Evolutionary conservation across 805 yeast genomes (phyloP).

Genomic region (Nakazawaea siamensis): DNA sequence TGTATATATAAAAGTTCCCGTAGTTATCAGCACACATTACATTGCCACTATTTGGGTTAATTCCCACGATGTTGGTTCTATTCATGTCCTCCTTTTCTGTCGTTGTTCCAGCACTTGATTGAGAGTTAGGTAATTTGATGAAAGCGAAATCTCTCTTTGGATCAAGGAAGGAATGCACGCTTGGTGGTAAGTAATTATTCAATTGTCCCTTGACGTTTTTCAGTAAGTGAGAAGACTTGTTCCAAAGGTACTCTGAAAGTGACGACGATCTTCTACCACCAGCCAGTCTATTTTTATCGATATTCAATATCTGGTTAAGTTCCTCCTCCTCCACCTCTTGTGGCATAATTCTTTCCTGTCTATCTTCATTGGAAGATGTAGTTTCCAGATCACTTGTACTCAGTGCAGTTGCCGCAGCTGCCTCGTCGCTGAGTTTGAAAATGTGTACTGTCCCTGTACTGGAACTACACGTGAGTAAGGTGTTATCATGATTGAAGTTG

Average conservation of each 20-base stretch:
- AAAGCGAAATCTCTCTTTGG: constrained; percentile 91
- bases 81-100: no score
- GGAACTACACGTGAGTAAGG: constrained; percentile 72
- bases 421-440: constrained; percentile 51
- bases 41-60: constrained; percentile 23
- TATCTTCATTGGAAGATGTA: constrained; percentile 22
- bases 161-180: constrained; percentile 76
- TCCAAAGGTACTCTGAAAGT: constrained; percentile 18
- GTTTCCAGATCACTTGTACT: constrained; percentile 22
- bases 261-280: constrained; percentile 2
- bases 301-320: constrained; percentile 7
- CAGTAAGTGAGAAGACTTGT: constrained; percentile 10
- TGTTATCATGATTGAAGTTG: constrained; percentile 63
- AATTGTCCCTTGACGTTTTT: constrained; percentile 12
- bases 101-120: constrained; percentile 12
- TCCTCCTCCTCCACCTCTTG: constrained; percentile 8
- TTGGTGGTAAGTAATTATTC: constrained; percentile 54
- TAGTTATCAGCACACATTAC: constrained; percentile 72
- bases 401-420: constrained; percentile 14
- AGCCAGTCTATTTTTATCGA: not conserved
- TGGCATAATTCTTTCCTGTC: constrained; percentile 14
- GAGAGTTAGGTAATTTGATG: constrained; percentile 50
- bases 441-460: constrained; percentile 91
- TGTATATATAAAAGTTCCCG: constrained; percentile 76
- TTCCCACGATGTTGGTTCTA: constrained; percentile 22